Base-by-base conservation (phyloP, 768 basidiomycete species). In the Auriscalpium orientale region DNA sequence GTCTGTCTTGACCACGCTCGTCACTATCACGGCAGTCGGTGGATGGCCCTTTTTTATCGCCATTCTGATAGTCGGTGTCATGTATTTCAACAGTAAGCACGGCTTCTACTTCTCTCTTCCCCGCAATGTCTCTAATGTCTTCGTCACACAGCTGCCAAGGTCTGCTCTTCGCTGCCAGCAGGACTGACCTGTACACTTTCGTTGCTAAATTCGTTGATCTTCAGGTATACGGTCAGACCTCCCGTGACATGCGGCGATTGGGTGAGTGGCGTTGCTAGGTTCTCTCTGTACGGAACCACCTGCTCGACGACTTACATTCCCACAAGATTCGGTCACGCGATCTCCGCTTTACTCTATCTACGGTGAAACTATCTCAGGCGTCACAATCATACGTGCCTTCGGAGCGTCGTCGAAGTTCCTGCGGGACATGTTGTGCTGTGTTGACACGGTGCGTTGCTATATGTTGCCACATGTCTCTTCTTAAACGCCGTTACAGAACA, bases 401-500 rank as follows among this genome's bases (percentile, higher is more conserved):
- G 93, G 93, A 13, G 91, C 90, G 11, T 84, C 87, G 35, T 88
- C 90, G 40, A 91, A 91, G 66, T 90, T 91, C 68, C 69, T 92
- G 59, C 75, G 89, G 52, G 90, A 91, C 61, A 91, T 92, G 89
- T 73, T 90, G 11, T 79, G 82, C 52, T 88, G 82, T 58, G 86
- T 88, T 20, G 90, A 92, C 65, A 90, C 88, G 37, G 87, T 89
- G 58, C 59, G 84, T 70, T 40, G 50, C 43, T 43, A 6, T 33
- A 46, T 48, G 49, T 7, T 38, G 40, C 36, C 18, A 28, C 21
- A 38, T 45, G 2, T 3, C 52, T 53, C 16, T 15, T 37, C 38
- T 43, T 49, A 51, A 53, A 11, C 58, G 40, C 16, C 38, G 18
- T 16, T 36, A 3, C 47, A 80, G 79, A 82, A 81, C 55, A 62